Evolutionary conservation across 2,329 filamentous ascomycete species (phyloP).

Genomic region (Aspergillus sp.): DNA sequence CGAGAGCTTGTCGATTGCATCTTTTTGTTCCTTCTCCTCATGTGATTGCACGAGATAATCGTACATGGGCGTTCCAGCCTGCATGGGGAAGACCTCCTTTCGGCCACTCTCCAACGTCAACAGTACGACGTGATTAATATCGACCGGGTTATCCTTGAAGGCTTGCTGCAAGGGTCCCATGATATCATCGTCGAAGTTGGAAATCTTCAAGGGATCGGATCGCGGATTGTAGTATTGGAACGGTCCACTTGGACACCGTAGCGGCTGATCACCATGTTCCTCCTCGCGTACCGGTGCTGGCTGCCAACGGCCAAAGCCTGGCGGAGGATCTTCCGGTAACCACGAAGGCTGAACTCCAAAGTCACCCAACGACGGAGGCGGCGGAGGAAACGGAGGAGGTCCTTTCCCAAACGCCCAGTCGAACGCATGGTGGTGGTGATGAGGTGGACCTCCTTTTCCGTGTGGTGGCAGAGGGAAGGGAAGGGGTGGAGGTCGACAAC

Average conservation of each 20-base stretch:
- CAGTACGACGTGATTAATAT: constrained; percentile 34
- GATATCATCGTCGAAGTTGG: constrained; percentile 28
- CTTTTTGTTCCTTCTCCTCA: constrained; percentile 11
- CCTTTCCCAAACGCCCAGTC: constrained; percentile 1
- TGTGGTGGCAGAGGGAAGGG: constrained; percentile 21
- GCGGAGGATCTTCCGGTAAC: constrained; percentile 22
- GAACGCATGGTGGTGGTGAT: not conserved
- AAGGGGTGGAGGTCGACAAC: constrained; percentile 17
- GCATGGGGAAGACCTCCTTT: constrained; percentile 36
- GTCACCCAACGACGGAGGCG: not conserved
- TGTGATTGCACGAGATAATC: constrained; percentile 27
- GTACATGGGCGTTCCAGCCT: constrained; percentile 28
- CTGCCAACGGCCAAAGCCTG: constrained; percentile 28
- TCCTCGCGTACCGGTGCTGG: constrained; percentile 9
- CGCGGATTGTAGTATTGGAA: constrained; percentile 25
- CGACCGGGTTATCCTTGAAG: constrained; percentile 21
- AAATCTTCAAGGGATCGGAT: constrained; percentile 32
- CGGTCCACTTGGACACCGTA: constrained; percentile 5
- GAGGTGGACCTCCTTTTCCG: not conserved
- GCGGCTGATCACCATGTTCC: constrained; percentile 10
- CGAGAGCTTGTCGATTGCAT: constrained; percentile 22
- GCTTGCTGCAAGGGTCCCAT: constrained; percentile 23
- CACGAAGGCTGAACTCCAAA: constrained; percentile 21
- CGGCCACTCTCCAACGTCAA: constrained; percentile 36
- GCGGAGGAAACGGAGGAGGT: not conserved